phyloP scores from a whole-genome alignment of 1,284 basidiomycete genomes.

The Thelephora terrestris region DNA sequence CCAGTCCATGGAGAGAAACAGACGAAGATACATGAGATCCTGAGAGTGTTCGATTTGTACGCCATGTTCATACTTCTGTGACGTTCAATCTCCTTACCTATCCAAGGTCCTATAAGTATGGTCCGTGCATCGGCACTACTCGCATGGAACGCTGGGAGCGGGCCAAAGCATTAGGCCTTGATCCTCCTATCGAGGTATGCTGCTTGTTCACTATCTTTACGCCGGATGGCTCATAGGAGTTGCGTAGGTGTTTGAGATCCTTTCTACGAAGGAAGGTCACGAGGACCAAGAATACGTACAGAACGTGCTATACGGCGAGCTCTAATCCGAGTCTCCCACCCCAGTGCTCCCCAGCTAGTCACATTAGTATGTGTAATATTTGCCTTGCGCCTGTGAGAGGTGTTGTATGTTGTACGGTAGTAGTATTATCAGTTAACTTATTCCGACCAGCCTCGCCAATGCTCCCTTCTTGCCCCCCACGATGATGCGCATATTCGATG shows the following conservation, averaged over 20 bases:
- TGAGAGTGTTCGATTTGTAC: constrained; percentile 73
- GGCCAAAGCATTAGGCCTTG: constrained; percentile 69
- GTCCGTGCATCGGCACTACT: constrained; percentile 77
- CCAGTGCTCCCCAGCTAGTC: too few relatives aligned
- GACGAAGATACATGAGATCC: constrained; percentile 58
- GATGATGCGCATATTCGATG: too few relatives aligned
- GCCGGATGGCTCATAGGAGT: background rate
- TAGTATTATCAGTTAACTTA: too few relatives aligned
- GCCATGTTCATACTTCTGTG: constrained; percentile 15
- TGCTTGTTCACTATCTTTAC: background rate
- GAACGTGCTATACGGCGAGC: constrained; percentile 38
- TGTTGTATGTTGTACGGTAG: too few relatives aligned
- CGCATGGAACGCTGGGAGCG: constrained; percentile 86
- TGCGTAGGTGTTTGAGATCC: constrained; percentile 62
- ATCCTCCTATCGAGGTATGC: constrained; percentile 76
- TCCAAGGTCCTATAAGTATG: constrained; percentile 66
- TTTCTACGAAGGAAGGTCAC: constrained; percentile 45
- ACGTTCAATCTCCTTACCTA: background rate
- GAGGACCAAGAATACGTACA: constrained; percentile 35
- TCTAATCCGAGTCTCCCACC: constrained; percentile 18
- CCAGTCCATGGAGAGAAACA: constrained; percentile 55
- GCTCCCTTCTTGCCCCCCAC: too few relatives aligned
- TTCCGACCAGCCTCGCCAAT: too few relatives aligned
- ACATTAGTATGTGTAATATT: too few relatives aligned
- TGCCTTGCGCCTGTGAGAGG: too few relatives aligned